Evolutionary conservation across 2,329 filamentous ascomycete genomes (phyloP).

Genomic region (Westerdykella sp.): DNA sequence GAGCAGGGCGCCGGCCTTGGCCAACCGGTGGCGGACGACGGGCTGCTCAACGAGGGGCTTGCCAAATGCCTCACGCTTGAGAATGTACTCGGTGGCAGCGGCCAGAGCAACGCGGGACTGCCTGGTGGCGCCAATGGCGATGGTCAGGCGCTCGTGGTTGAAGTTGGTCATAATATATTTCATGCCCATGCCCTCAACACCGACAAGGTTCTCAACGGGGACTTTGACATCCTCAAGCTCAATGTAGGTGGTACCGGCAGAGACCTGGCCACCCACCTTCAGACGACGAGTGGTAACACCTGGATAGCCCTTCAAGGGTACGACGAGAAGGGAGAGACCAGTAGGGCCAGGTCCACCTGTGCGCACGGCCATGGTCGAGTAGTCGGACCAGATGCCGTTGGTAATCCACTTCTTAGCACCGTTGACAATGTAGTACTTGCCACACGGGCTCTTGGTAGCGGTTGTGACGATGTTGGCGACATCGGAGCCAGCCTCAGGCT

Average conservation of each 20-base stretch:
- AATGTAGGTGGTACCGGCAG: constrained; percentile 67
- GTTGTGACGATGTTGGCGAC: constrained; percentile 68
- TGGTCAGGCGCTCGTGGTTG: constrained; percentile 68
- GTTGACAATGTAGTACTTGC: constrained; percentile 64
- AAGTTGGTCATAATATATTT: constrained; percentile 70
- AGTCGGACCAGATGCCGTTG: constrained; percentile 61
- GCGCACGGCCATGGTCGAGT: constrained; percentile 64
- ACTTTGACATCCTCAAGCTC: constrained; percentile 70
- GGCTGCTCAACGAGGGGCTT: constrained; percentile 67
- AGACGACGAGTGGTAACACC: constrained; percentile 64
- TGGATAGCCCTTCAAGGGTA: constrained; percentile 60
- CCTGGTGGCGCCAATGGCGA: constrained; percentile 59
- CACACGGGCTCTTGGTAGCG: constrained; percentile 55
- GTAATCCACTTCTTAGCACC: constrained; percentile 68
- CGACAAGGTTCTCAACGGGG: constrained; percentile 63
- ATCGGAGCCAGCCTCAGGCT: constrained; percentile 67
- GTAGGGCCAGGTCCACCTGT: constrained; percentile 59
- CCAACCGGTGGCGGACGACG: constrained; percentile 66
- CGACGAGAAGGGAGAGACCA: constrained; percentile 62
- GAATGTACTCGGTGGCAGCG: constrained; percentile 55
- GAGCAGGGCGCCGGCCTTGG: constrained; percentile 61
- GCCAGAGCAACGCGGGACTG: constrained; percentile 56
- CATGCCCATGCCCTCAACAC: constrained; percentile 65
- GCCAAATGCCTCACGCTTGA: constrained; percentile 62
- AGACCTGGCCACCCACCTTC: constrained; percentile 59